Percentiles rank a stretch among this genome's conserved stretches.
phyloP scores from a whole-genome alignment of 2,329 filamentous ascomycete genomes.

The Colletotrichum sp. region DNA sequence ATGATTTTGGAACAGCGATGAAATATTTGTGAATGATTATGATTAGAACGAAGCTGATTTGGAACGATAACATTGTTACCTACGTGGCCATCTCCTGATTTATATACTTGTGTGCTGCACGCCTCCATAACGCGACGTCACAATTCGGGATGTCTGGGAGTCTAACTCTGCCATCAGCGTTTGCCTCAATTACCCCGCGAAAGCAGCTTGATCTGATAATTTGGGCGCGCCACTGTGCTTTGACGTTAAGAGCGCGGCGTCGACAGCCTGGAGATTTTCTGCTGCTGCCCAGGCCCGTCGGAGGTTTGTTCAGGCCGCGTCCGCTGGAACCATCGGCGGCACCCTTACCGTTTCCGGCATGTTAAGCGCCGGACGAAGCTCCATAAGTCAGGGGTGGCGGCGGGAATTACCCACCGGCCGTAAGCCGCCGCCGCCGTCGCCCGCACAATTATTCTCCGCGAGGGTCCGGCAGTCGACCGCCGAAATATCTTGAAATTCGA shows the following conservation, averaged over 20 bases:
- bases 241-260: neutral
- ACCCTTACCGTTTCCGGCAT: neutral
- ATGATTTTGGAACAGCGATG: neutral
- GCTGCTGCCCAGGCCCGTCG: neutral
- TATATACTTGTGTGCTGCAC: neutral
- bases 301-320: neutral
- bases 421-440: neutral
- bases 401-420: neutral
- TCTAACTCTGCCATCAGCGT: neutral
- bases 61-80: neutral
- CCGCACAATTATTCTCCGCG: neutral
- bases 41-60: neutral
- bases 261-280: neutral
- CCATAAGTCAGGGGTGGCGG: neutral
- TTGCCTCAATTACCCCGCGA: neutral
- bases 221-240: neutral
- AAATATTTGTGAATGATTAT: neutral
- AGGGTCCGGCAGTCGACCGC: neutral
- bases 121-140: neutral
- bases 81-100: fast-evolving
- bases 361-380: neutral
- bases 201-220: neutral
- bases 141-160: neutral
- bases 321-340: neutral
- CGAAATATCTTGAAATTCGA: neutral